Evolutionary conservation across 164 flowering plant species (phyloP).

Genomic region (Umbellularia californica): DNA sequence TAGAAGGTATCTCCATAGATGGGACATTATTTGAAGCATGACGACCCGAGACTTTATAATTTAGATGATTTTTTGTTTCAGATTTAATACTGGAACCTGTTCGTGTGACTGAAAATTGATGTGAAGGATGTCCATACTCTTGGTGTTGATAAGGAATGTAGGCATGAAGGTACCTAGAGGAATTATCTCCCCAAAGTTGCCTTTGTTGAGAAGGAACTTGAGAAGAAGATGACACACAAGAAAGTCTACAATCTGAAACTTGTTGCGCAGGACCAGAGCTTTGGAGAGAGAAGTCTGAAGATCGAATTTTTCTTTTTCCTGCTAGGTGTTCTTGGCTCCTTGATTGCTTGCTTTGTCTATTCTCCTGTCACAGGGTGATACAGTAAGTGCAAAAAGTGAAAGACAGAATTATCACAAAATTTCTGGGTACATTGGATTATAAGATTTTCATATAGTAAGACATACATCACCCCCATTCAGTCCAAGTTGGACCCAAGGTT

Average conservation of each 20-base stretch:
- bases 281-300: slow-evolving; percentile 15
- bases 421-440: too few species aligned
- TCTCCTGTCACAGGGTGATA: slow-evolving; percentile 27
- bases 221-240: neutral
- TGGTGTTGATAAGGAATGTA: slow-evolving; percentile 19
- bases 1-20: slow-evolving; percentile 27
- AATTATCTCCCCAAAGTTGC: slow-evolving; percentile 18
- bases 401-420: neutral
- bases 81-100: slow-evolving; percentile 24
- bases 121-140: slow-evolving; percentile 26
- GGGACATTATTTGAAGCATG: slow-evolving; percentile 34
- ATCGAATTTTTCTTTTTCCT: slow-evolving; percentile 23
- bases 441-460: too few species aligned
- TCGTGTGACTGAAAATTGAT: slow-evolving; percentile 29
- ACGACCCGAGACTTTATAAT: slow-evolving; percentile 31
- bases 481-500: neutral
- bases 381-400: neutral
- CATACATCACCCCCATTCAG: too few species aligned
- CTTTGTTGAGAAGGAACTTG: slow-evolving; percentile 1
- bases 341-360: slow-evolving; percentile 26
- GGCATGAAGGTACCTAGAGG: slow-evolving; percentile 25
- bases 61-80: slow-evolving; percentile 26
- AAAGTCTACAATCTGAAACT: neutral
- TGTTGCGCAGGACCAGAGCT: neutral
- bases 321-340: slow-evolving; percentile 22